phyloP scores from a whole-genome alignment of 768 basidiomycete species.

The Leucosporidium scottii region DNA sequence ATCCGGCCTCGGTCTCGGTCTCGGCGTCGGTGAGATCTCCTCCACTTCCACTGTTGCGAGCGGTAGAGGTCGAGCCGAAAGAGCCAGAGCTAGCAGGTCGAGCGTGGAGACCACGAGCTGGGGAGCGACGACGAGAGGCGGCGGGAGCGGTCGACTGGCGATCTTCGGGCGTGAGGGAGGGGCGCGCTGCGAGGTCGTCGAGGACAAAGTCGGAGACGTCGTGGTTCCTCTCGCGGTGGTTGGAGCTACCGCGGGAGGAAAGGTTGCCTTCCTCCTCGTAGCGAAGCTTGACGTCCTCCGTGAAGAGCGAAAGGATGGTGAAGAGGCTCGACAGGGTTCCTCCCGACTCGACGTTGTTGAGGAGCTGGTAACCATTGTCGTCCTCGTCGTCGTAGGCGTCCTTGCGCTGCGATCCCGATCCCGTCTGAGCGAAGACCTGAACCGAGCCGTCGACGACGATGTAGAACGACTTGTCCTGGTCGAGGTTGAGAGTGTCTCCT shows the following conservation, averaged over 20 bases:
- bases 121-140: not conserved
- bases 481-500: conserved; percentile 84
- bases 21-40: not conserved
- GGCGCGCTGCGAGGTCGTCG: conserved; percentile 2
- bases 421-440: conserved; percentile 73
- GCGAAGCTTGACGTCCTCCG: conserved; percentile 60
- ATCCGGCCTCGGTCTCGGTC: not conserved
- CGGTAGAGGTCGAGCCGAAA: not conserved
- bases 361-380: conserved; percentile 89
- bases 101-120: not conserved
- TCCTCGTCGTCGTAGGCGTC: conserved; percentile 70
- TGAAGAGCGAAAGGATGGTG: conserved; percentile 93
- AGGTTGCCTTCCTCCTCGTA: conserved; percentile 61
- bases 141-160: not conserved
- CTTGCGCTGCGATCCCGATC: conserved; percentile 26
- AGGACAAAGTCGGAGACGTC: conserved; percentile 19
- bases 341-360: conserved; percentile 93
- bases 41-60: not conserved
- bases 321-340: conserved; percentile 93
- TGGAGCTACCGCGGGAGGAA: not conserved
- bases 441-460: conserved; percentile 97
- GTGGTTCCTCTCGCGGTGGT: not conserved
- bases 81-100: not conserved
- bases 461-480: conserved; percentile 91
- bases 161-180: not conserved